Conservation (phyloP, 78 protist genomes). For the Planoprotostelium fungivorum region DNA sequence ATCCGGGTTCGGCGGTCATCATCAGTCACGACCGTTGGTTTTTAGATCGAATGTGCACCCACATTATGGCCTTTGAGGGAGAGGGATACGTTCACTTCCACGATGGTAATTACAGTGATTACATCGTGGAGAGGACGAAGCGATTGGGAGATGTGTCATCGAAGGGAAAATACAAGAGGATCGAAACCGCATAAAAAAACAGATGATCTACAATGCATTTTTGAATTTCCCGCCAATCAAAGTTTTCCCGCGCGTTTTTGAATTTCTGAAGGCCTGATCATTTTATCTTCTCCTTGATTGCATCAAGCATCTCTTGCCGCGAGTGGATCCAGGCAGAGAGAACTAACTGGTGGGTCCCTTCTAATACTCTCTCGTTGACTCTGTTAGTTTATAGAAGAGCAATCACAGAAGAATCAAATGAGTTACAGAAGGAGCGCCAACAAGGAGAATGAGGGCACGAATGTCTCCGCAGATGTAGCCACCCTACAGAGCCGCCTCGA, state of each 20-base stretch:
- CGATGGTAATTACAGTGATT: slow-evolving; percentile 43
- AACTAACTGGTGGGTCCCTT: too few relatives aligned
- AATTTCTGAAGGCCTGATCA: too few relatives aligned
- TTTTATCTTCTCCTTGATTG: too few relatives aligned
- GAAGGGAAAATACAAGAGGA: slow-evolving; percentile 34
- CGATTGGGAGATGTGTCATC: slow-evolving; percentile 32
- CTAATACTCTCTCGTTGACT: too few relatives aligned
- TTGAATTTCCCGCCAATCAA: too few relatives aligned
- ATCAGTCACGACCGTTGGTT: slow-evolving; percentile 72
- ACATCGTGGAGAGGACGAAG: slow-evolving; percentile 15
- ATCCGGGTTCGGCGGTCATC: slow-evolving; percentile 63
- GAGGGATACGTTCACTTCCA: slow-evolving; percentile 38
- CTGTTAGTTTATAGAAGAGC: too few relatives aligned
- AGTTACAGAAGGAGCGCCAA: not conserved
- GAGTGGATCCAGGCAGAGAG: too few relatives aligned
- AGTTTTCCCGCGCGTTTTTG: too few relatives aligned
- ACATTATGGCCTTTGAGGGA: slow-evolving; percentile 58
- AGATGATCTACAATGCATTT: too few relatives aligned
- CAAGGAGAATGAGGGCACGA: not conserved
- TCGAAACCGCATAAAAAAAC: slow-evolving; percentile 19
- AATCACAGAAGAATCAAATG: not conserved
- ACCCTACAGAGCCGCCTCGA: not conserved
- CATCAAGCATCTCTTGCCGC: too few relatives aligned
- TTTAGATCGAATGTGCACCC: slow-evolving; percentile 72
- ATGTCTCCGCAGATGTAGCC: not conserved